Evolutionary conservation across 768 basidiomycete species (phyloP).

Genomic region (Termitomyces sp.): DNA sequence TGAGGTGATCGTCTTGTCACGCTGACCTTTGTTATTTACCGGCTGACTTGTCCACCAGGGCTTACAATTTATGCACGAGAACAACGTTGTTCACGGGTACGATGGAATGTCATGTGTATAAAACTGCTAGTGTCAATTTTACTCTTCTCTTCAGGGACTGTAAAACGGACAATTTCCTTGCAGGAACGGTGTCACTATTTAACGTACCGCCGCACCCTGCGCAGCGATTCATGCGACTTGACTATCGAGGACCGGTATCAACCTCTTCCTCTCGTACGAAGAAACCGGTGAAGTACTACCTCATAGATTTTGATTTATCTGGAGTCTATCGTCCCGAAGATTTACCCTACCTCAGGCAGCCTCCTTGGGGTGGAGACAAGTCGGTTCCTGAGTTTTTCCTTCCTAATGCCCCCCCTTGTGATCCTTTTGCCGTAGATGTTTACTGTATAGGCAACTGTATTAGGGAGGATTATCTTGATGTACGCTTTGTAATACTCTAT

Average conservation of each 20-base stretch:
- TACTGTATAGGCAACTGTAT: slow-evolving; percentile 35
- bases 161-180: not conserved
- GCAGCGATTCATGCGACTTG: not conserved
- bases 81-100: not conserved
- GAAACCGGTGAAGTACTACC: slow-evolving; percentile 25
- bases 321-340: slow-evolving; percentile 22
- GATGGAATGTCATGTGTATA: not conserved
- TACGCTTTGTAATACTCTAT: not conserved
- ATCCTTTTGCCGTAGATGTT: slow-evolving; percentile 35
- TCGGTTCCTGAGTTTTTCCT: slow-evolving; percentile 30
- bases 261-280: slow-evolving; percentile 17
- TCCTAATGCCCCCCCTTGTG: slow-evolving; percentile 17
- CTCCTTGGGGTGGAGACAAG: slow-evolving; percentile 38
- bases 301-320: slow-evolving; percentile 30
- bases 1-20: not conserved
- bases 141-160: not conserved
- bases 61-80: not conserved
- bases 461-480: slow-evolving; percentile 13
- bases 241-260: not conserved
- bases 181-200: slow-evolving; percentile 1
- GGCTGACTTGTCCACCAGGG: not conserved
- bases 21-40: not conserved
- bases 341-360: slow-evolving; percentile 14
- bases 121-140: not conserved
- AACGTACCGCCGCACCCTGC: not conserved